Base-by-base conservation (phyloP, 1,284 basidiomycete species). In the Moniliella sp. region DNA sequence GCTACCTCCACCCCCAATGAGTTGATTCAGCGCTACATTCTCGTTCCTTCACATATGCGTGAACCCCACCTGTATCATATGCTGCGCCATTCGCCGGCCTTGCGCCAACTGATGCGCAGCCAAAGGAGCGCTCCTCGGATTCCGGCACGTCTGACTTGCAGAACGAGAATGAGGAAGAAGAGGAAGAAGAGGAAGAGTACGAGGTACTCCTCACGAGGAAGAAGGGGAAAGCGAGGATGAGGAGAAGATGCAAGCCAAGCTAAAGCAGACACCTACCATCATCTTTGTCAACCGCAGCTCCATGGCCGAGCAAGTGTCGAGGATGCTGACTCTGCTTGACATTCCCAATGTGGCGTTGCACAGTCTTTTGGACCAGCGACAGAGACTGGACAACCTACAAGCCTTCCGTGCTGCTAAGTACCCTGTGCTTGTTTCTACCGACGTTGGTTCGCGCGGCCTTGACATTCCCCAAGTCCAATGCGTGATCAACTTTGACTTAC, bases 401-500 rank as follows among this genome's bases (percentile, higher is more conserved):
- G 64, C 79, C n/a, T 99, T 97, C 65, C 73, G 82, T 34, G 74
- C 80, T 0, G 74, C 71, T 18, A 41, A 42, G 10, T 48, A 49
- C 1, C 48, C 48, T 4, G 37, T 61, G 3, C 43, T 61, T 14
- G 42, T 61, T 4, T 47, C 57, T 13, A 61, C 58, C 13, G 58
- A 61, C 32, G 47, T 61, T 4, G 58, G 56, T 17, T 56, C 53
- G 11, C 45, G 58, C 11, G 58, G 58, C 15, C 42, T 61, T 30
- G 58, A 61, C 34, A 46, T 61, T 10, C 57, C 57, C 8, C 73
- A 86, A 33, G 76, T 94, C 19, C 83, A 84, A 2, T 76, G 97
- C 27, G 68, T 99, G 17, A 71, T 99, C 31, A 97, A 99, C 50
- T 99, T 84, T 83, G 91, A 99, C 61, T 61, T 97, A 46, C 78